phyloP scores from a whole-genome alignment of 768 basidiomycete species.

The Hygrophoropsis aurantiaca region DNA sequence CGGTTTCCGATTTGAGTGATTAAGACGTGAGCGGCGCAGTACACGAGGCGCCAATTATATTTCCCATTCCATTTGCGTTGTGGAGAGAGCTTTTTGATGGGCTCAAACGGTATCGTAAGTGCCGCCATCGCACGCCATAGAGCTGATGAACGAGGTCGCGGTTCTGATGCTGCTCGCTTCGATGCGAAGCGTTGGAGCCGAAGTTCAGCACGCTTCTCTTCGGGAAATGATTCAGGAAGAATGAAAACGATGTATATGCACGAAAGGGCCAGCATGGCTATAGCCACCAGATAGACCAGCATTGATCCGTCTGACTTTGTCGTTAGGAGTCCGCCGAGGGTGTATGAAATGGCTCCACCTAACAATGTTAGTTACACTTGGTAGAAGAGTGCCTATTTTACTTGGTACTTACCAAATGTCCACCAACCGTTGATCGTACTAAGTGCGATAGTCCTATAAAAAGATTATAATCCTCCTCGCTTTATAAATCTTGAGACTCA shows the following conservation, averaged over 20 bases:
- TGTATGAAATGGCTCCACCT: constrained; percentile 27
- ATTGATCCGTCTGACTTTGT: constrained; percentile 19
- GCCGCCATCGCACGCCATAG: not conserved
- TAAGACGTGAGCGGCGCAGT: constrained; percentile 26
- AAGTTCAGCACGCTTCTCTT: constrained; percentile 20
- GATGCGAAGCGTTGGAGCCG: constrained; percentile 7
- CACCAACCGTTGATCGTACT: too few relatives aligned
- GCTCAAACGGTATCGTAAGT: constrained; percentile 15
- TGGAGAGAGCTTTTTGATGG: constrained; percentile 22
- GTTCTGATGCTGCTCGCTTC: not conserved
- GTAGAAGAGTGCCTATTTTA: constrained; percentile 17
- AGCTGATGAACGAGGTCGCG: not conserved
- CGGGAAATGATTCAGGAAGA: constrained; percentile 31
- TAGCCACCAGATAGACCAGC: constrained; percentile 20
- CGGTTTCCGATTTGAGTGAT: constrained; percentile 13
- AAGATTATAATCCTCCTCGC: constrained; percentile 1
- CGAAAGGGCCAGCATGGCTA: constrained; percentile 10
- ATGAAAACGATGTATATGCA: too few relatives aligned
- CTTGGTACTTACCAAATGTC: constrained; percentile 23
- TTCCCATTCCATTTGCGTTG: constrained; percentile 12
- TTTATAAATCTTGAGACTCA: not conserved
- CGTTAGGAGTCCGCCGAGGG: constrained; percentile 29
- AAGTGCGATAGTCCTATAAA: constrained; percentile 22
- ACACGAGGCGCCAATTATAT: constrained; percentile 27
- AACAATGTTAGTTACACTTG: not conserved